phyloP scores from a whole-genome alignment of 805 yeast species.

The Kluyveromyces siamensis region DNA sequence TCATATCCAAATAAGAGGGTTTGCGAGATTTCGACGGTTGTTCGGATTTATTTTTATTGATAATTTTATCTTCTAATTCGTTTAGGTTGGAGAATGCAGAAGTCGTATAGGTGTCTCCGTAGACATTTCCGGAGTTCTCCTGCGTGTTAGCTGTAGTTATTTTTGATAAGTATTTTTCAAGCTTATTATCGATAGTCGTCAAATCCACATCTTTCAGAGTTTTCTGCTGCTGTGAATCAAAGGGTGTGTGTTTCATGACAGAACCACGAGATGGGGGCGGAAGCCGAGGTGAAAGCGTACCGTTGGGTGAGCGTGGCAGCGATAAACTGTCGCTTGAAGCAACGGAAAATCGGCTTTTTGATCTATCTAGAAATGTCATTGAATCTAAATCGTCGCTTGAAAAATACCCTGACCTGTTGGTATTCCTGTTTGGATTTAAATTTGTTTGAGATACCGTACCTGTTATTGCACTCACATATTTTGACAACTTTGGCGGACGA shows the following conservation, averaged over 20 bases:
- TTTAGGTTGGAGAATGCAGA: conserved; percentile 25
- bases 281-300: conserved; percentile 5
- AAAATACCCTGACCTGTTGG: background rate
- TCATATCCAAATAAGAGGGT: conserved; percentile 28
- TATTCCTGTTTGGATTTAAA: background rate
- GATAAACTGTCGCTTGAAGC: conserved; percentile 2
- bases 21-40: conserved; percentile 5
- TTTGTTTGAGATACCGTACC: background rate
- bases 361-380: background rate
- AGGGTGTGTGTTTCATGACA: conserved; percentile 9
- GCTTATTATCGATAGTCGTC: conserved; percentile 11
- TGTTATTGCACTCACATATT: background rate
- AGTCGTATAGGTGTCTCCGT: conserved; percentile 20
- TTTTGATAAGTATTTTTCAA: conserved; percentile 13
- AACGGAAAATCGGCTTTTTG: conserved; percentile 1
- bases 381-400: background rate
- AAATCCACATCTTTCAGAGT: conserved; percentile 17
- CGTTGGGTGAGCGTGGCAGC: conserved; percentile 1
- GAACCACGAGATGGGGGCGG: conserved; percentile 23
- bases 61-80: conserved; percentile 26
- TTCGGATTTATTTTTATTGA: conserved; percentile 2
- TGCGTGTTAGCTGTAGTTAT: conserved; percentile 23
- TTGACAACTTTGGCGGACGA: background rate
- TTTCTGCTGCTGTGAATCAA: conserved; percentile 9
- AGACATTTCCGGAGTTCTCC: conserved; percentile 23